These are phyloP conservation scores for Garcia nutans DNA, from an alignment of 345 rosid genomes.

Conservation along the genomic window DNA sequence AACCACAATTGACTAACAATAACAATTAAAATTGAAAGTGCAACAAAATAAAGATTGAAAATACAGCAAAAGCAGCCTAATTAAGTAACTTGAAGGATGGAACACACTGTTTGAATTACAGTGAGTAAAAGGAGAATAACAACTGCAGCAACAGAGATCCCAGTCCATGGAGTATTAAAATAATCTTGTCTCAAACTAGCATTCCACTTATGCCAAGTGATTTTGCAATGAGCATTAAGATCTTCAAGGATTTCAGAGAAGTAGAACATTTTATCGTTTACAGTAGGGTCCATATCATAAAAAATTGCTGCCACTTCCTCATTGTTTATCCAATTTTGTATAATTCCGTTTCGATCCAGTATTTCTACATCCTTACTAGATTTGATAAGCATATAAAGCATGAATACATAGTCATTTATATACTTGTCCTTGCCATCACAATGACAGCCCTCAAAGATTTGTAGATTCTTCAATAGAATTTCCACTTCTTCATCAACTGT, in stretches of 20 bases:
- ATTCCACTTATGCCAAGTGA: slow-evolving; percentile 15
- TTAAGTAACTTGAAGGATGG: neutral
- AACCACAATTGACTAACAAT: too few relatives aligned
- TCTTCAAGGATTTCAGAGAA: neutral
- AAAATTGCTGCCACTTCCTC: neutral
- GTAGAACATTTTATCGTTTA: neutral
- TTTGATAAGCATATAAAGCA: too few relatives aligned
- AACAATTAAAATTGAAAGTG: too few relatives aligned
- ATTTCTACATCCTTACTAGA: neutral
- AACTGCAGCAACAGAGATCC: too few relatives aligned
- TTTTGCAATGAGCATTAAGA: neutral
- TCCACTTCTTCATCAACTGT: neutral
- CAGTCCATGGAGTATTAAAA: slow-evolving; percentile 27
- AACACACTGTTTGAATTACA: too few relatives aligned
- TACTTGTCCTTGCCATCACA: neutral
- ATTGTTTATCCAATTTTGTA: neutral
- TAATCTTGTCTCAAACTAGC: slow-evolving; percentile 14
- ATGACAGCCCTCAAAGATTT: neutral
- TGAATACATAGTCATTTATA: too few relatives aligned
- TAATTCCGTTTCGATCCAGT: neutral
- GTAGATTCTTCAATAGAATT: neutral
- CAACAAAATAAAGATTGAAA: neutral
- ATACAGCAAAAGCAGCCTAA: neutral
- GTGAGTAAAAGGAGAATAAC: too few relatives aligned
- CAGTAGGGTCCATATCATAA: neutral